A percentile compares a stretch with the other conserved stretches of the same genome.
These are phyloP conservation scores for Colletotrichum zoysiae DNA, from an alignment of 2,329 filamentous ascomycete genomes.

Conservation along the genomic window DNA sequence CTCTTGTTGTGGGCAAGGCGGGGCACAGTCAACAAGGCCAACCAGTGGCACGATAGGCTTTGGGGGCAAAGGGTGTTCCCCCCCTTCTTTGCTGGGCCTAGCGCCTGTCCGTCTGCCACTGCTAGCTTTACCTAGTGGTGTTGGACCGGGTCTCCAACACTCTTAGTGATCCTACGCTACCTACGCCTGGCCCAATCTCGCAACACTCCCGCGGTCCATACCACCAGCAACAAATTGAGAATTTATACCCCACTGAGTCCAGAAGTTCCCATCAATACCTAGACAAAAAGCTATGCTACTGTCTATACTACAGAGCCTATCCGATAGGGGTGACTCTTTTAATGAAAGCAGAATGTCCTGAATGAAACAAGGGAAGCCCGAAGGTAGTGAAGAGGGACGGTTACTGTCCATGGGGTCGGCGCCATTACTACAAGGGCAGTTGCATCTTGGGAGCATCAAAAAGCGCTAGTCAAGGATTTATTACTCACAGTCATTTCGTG, in stretches of 20 bases:
- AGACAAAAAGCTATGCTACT: not conserved
- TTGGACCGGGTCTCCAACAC: constrained; percentile 23
- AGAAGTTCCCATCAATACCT: no score
- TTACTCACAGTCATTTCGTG: not conserved
- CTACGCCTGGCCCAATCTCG: no score
- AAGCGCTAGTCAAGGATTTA: no score
- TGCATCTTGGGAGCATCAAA: no score
- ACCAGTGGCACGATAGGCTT: constrained; percentile 41
- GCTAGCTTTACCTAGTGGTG: constrained; percentile 32
- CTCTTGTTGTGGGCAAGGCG: constrained; percentile 48
- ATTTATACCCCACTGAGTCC: no score
- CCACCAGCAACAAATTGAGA: no score
- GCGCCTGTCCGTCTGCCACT: constrained; percentile 15
- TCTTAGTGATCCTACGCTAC: not conserved
- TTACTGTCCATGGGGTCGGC: no score
- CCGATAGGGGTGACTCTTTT: not conserved
- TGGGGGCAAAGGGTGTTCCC: constrained; percentile 20
- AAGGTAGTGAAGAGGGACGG: not conserved
- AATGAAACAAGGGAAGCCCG: not conserved
- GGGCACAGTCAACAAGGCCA: constrained; percentile 45
- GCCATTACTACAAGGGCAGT: no score
- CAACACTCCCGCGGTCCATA: no score
- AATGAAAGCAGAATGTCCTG: not conserved
- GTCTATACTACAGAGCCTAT: not conserved
- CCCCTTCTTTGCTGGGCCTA: constrained; percentile 38